Evolutionary conservation across 1,284 basidiomycete genomes (phyloP), one percentile per base, ranked within the genome.

Genomic region (Omphalotus olearius): DNA sequence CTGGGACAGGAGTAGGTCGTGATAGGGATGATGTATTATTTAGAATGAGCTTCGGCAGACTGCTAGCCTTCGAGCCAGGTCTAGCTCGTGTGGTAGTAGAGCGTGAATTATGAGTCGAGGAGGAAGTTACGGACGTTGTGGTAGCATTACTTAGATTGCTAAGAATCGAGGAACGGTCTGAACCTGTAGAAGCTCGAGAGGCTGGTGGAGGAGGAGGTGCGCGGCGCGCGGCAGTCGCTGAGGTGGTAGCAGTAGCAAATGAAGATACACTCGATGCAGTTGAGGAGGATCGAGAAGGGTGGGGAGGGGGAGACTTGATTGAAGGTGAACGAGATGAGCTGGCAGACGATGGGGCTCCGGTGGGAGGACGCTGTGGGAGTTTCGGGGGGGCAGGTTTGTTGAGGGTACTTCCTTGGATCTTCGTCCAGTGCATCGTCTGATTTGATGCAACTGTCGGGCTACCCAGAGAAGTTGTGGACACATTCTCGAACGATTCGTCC

Each of bases 401-500:
- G 6, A 42, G 16, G 1, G 20, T 20, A 30, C 60, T 57, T 51
- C 66, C 62, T 14, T 70, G 69, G 47, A 63, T 68, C 50, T 74
- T 73, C 18, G 44, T 45, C 77, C 77, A 82, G 54, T 78, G 75
- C 25, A 69, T 66, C 9, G 61, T 55, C 49, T 72, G 65, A 45
- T 62, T 60, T 4, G 65, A 64, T 30, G 71, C 66, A 10, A 69
- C 70, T 7, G 67, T 66, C 14, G 78, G 77, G 52, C 75, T 79
- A 10, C 65, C 65, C 38, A 74, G 54, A 4, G 71, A 69, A 18
- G 73, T 62, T 11, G 69, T 65, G 6, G 72, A 66, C 16, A 89
- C 75, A 46, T 85, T 78, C 62, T 89, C 87, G 58, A 82, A 89
- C 0, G 84, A 85, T 53, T 86, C 86, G 51, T 76, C 73, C 10